Base-by-base conservation (phyloP, 176 grass and related monocot genomes). In the Eragrostis curvula region DNA sequence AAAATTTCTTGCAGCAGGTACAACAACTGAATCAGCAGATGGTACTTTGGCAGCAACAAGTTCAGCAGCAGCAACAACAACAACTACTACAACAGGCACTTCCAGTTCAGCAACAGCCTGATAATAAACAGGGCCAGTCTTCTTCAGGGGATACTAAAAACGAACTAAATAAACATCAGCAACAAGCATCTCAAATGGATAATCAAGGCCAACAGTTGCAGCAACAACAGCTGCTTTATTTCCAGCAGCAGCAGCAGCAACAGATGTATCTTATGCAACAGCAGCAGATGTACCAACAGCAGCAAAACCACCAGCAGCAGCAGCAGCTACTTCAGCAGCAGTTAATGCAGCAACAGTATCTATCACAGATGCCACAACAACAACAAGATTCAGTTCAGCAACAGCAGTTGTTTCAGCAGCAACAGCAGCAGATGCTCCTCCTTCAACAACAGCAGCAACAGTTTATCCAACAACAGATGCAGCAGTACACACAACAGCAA, bases 171-270 rank as follows among this genome's bases (percentile, higher is more conserved):
- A 81, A 82, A 40, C 73, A 75, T 70, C 68, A 78, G 50, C 81
- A 85, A 58, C 81, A 90, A 56, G 42, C 75, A 81, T 62, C 84
- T 45, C 87, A 84, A 89, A 71, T 78, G 30, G 80, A 81, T 56
- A 71, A 86, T 61, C 84, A 89, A 82, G 80, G 53, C 51, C 74
- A 84, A 18, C 79, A 86, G 7, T 72, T 74, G 71, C 86, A 93
- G 89, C 91, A 97, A 81, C 85, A 97, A 9, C 94, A 97, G 18
- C 50, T 97, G 83, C 63, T 92, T 57, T 97, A 91, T 76, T 83
- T 65, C 28, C 81, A 88, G 66, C 87, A 88, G 66, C 87, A 95
- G 17, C 61, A 79, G 21, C 77, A 79, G 16, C 76, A 79, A 53
- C 62, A 79, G 49, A 82, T 94, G 87, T 90, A 94, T 77, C 78